Evolutionary conservation across 768 basidiomycete genomes (phyloP).

Genomic region (Mycena galericulata): DNA sequence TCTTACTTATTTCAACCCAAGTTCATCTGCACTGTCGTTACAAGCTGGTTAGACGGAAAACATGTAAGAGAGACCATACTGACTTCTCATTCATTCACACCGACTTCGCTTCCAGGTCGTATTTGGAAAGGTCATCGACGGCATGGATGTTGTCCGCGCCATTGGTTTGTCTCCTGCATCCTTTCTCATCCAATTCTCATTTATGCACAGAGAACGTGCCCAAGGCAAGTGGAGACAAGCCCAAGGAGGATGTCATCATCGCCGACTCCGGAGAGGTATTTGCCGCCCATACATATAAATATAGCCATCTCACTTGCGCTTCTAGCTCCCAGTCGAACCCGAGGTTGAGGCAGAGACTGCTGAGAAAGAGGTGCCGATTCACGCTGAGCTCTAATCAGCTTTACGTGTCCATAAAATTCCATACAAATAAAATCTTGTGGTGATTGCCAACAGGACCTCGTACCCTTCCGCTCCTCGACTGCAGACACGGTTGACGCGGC

Average conservation of each 20-base stretch:
- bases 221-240: slow-evolving; percentile 80
- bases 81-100: not conserved
- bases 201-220: slow-evolving; percentile 73
- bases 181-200: not conserved
- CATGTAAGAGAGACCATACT: slow-evolving; percentile 69
- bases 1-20: slow-evolving; percentile 46
- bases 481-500: slow-evolving; percentile 30
- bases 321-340: slow-evolving; percentile 57
- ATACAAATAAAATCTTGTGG: slow-evolving; percentile 65
- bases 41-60: slow-evolving; percentile 91
- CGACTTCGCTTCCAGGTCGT: slow-evolving; percentile 70
- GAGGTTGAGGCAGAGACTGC: slow-evolving; percentile 68
- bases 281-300: not conserved
- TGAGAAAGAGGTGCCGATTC: slow-evolving; percentile 92
- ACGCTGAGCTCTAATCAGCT: slow-evolving; percentile 89
- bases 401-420: slow-evolving; percentile 49
- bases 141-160: slow-evolving; percentile 84
- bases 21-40: slow-evolving; percentile 94
- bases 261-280: slow-evolving; percentile 88
- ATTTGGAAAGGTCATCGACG: slow-evolving; percentile 92
- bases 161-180: slow-evolving; percentile 68
- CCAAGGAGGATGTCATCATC: slow-evolving; percentile 82
- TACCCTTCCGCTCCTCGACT: slow-evolving; percentile 11
- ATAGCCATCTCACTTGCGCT: not conserved
- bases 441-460: slow-evolving; percentile 60